Percentiles rank a stretch among this genome's conserved stretches.
Conservation (phyloP, 441 rosid genomes). For the Populus hybrid region DNA sequence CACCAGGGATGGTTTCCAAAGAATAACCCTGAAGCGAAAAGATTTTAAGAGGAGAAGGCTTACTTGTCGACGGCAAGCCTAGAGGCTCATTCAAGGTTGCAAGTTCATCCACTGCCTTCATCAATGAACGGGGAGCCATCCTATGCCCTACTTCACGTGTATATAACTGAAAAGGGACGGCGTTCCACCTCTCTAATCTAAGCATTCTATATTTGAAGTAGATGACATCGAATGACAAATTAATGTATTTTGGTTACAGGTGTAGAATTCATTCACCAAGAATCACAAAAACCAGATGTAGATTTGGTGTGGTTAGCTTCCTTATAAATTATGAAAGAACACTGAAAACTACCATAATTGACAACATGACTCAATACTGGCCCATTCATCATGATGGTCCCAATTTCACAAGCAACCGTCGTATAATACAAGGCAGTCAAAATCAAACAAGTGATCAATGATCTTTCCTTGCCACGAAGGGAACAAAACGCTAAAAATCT, state of each 20-base stretch:
- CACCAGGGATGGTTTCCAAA: too few species aligned
- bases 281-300: background rate
- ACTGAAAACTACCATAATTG: background rate
- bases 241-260: background rate
- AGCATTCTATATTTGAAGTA: background rate
- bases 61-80: too few species aligned
- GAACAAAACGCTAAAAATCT: background rate
- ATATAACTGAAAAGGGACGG: too few species aligned
- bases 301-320: background rate
- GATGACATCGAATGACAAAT: background rate
- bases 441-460: background rate
- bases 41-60: too few species aligned
- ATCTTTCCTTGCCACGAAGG: background rate
- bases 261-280: background rate
- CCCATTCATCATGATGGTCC: background rate
- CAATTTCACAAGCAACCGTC: background rate
- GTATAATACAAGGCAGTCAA: background rate
- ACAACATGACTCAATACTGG: background rate
- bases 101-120: too few species aligned
- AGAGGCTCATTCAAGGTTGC: too few species aligned
- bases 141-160: too few species aligned
- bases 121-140: too few species aligned
- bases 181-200: too few species aligned
- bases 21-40: too few species aligned
- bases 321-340: background rate